phyloP scores from a whole-genome alignment of 768 basidiomycete genomes.

The Pleurotus djamor region DNA sequence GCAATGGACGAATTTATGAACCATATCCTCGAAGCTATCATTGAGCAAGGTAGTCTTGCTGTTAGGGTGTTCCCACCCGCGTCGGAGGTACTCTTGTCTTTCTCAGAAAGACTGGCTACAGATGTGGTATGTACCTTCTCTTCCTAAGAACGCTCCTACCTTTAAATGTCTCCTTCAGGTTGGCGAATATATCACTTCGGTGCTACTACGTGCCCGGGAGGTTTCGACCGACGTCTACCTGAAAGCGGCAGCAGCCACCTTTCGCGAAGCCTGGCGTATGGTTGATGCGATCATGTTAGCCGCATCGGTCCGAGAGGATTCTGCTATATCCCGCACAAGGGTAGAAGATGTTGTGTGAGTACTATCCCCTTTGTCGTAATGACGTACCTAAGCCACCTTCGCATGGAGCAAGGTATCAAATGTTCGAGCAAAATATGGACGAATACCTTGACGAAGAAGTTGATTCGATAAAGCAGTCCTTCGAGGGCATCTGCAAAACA shows the following conservation, averaged over 20 bases:
- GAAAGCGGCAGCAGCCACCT: conserved; percentile 85
- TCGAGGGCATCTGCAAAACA: conserved; percentile 71
- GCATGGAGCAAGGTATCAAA: conserved; percentile 62
- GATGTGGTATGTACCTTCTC: conserved; percentile 64
- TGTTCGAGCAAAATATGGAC: conserved; percentile 98
- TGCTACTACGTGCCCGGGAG: conserved; percentile 76
- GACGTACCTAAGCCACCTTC: conserved; percentile 10
- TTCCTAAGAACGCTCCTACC: not conserved
- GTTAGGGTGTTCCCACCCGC: conserved; percentile 83
- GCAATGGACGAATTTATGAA: conserved; percentile 93
- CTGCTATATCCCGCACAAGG: conserved; percentile 42
- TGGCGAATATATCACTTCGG: conserved; percentile 79
- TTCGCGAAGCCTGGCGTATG: conserved; percentile 84
- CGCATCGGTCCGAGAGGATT: conserved; percentile 35
- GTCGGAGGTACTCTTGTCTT: conserved; percentile 75
- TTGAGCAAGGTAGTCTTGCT: conserved; percentile 77
- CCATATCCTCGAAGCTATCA: conserved; percentile 59
- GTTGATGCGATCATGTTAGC: conserved; percentile 74
- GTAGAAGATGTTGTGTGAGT: conserved; percentile 86
- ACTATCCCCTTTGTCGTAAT: not conserved
- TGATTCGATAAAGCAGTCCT: conserved; percentile 70
- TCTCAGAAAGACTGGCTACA: conserved; percentile 78
- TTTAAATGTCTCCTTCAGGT: conserved; percentile 42
- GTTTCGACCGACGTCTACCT: conserved; percentile 72
- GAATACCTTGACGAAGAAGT: conserved; percentile 96